Conservation (phyloP, 306 rosid species). For the Gynostemma pentaphyllum region DNA sequence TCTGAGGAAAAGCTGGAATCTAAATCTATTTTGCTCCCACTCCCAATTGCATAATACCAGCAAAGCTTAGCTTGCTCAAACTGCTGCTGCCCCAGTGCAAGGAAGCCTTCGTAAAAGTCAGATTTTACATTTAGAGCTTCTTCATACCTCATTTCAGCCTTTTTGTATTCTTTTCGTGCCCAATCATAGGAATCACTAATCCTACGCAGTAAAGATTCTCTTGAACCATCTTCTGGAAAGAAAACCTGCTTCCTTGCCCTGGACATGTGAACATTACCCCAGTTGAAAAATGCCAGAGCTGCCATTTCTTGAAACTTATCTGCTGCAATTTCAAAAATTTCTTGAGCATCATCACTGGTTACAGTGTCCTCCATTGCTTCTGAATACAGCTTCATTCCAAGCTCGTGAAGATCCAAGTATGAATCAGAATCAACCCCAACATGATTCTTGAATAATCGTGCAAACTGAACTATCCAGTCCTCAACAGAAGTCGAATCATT, state of each 20-base stretch:
- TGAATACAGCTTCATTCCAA: conserved; percentile 74
- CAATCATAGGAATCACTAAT: conserved; percentile 51
- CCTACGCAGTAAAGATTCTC: conserved; percentile 36
- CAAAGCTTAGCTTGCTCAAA: conserved; percentile 87
- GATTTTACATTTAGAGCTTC: conserved; percentile 63
- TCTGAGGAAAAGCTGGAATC: conserved; percentile 36
- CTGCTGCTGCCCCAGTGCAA: conserved; percentile 80
- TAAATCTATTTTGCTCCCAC: conserved; percentile 32
- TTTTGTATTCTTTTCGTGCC: conserved; percentile 64
- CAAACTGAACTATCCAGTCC: conserved; percentile 94
- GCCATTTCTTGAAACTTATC: conserved; percentile 91
- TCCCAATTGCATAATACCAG: conserved; percentile 57
- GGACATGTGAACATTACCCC: conserved; percentile 89
- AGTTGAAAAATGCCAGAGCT: conserved; percentile 79
- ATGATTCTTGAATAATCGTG: conserved; percentile 86
- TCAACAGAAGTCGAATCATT: conserved; percentile 33
- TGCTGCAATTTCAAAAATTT: conserved; percentile 63
- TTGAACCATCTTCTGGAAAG: conserved; percentile 42
- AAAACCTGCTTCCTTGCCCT: conserved; percentile 57
- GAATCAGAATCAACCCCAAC: conserved; percentile 86
- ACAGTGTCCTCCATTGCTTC: conserved; percentile 77
- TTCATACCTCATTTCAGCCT: conserved; percentile 57
- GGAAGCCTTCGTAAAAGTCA: conserved; percentile 70
- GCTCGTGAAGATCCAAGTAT: conserved; percentile 77
- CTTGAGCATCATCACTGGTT: conserved; percentile 61